Conservation (phyloP, 257 asterid genomes). For the Nicotiana otophora region DNA sequence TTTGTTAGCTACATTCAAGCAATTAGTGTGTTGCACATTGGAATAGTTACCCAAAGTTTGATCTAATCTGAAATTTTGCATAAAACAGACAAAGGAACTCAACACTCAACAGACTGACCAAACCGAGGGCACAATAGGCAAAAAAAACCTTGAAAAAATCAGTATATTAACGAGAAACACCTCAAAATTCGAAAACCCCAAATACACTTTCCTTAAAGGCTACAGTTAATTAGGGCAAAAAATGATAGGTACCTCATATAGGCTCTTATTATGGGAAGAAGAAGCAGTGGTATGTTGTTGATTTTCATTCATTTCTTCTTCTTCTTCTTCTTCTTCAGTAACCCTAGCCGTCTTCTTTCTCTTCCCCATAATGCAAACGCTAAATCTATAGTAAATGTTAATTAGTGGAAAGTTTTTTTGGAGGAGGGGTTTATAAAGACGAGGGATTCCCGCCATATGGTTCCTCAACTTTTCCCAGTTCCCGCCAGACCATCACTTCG, state of each 20-base stretch:
- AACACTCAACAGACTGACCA: too few relatives aligned
- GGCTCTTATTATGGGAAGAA: constrained; percentile 46
- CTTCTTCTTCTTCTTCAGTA: constrained; percentile 29
- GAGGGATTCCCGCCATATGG: constrained; percentile 1
- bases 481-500: neutral
- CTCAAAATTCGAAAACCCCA: neutral
- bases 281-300: constrained; percentile 18
- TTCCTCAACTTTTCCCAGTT: neutral
- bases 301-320: constrained; percentile 27
- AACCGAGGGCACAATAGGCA: neutral
- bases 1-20: too few relatives aligned
- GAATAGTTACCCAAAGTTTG: too few relatives aligned
- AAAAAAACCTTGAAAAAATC: too few relatives aligned
- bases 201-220: neutral
- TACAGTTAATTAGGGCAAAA: neutral
- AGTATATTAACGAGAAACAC: neutral
- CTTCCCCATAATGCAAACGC: constrained; percentile 44
- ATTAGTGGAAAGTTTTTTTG: neutral
- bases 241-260: constrained; percentile 47
- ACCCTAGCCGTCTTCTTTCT: constrained; percentile 44
- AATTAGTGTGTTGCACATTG: neutral
- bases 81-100: too few relatives aligned
- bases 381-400: neutral
- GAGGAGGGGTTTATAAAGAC: neutral
- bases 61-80: too few relatives aligned